These are phyloP conservation scores for Cladosporium sp. DNA, from an alignment of 2,329 filamentous ascomycete species.

Conservation along the genomic window DNA sequence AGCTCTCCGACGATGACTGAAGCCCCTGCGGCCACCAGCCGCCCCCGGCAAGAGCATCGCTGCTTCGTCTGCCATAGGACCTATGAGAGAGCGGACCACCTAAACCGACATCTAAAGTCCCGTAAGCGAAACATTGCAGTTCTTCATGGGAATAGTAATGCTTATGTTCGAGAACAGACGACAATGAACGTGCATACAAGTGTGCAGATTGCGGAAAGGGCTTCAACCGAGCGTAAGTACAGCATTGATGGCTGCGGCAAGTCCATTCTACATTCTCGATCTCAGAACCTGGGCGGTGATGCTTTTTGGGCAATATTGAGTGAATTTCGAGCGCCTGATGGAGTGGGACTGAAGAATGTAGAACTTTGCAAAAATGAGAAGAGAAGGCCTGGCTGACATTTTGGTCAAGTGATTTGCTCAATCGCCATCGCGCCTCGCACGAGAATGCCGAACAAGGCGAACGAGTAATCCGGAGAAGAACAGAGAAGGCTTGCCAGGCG, in stretches of 20 bases:
- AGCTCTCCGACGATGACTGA: slow-evolving; percentile 8
- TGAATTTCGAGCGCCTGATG: background rate
- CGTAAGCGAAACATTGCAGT: slow-evolving; percentile 16
- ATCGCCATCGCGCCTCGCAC: slow-evolving; percentile 32
- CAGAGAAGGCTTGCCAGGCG: slow-evolving; percentile 30
- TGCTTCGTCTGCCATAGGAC: slow-evolving; percentile 31
- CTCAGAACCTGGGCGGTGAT: background rate
- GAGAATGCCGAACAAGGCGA: slow-evolving; percentile 28
- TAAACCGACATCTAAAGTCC: slow-evolving; percentile 32
- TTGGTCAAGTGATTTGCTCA: slow-evolving; percentile 28
- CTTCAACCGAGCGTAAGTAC: slow-evolving; percentile 30
- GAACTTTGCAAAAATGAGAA: background rate
- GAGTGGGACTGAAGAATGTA: too few relatives aligned
- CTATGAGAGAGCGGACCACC: slow-evolving; percentile 33
- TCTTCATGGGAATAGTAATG: background rate
- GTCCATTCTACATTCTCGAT: background rate
- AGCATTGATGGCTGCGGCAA: background rate
- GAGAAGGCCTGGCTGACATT: background rate
- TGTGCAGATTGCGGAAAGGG: slow-evolving; percentile 34
- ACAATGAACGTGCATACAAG: slow-evolving; percentile 32
- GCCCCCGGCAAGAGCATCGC: slow-evolving; percentile 24
- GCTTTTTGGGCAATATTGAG: background rate
- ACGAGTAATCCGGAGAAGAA: slow-evolving; percentile 27
- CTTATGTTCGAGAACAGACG: slow-evolving; percentile 20
- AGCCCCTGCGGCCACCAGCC: background rate